Conservation (phyloP, 306 rosid genomes). For the Ziziphus jujuba region DNA sequence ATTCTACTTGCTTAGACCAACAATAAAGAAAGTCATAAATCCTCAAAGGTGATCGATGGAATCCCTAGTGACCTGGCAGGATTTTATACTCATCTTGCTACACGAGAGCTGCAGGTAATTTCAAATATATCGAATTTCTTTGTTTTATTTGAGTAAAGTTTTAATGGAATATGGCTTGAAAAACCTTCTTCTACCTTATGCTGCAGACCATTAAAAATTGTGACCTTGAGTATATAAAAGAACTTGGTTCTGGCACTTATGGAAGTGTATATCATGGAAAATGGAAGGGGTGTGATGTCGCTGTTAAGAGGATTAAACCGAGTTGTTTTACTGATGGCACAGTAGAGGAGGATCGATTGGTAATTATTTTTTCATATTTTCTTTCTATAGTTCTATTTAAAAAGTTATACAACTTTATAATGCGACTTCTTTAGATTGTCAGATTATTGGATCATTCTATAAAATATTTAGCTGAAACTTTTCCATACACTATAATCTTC, state of each 20-base stretch:
- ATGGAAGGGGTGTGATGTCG: conserved; percentile 39
- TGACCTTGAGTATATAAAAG: conserved; percentile 38
- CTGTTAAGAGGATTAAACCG: conserved; percentile 34
- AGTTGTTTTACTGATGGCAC: conserved; percentile 29
- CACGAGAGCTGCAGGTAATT: conserved; percentile 36
- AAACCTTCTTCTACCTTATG: not conserved
- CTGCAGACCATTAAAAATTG: conserved; percentile 23
- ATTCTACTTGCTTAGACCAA: conserved; percentile 15
- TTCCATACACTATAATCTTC: too few species aligned
- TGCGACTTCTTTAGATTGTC: not conserved
- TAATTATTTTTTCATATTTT: not conserved
- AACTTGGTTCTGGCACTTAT: conserved; percentile 36
- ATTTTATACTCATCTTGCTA: conserved; percentile 24
- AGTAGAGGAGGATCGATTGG: conserved; percentile 30
- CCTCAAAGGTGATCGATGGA: conserved; percentile 22
- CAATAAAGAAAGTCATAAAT: conserved; percentile 3
- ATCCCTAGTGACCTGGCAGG: conserved; percentile 1
- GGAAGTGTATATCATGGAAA: conserved; percentile 38
- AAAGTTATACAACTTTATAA: not conserved
- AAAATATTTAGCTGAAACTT: too few species aligned
- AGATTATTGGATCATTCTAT: too few species aligned
- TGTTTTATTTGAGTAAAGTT: not conserved
- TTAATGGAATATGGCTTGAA: not conserved
- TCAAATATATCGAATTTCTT: not conserved
- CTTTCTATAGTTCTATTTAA: not conserved